Evolutionary conservation across 371 early-diverging fungal species (phyloP), one percentile per base, ranked within the genome.

Genomic region (Saksenaea vasiformis): DNA sequence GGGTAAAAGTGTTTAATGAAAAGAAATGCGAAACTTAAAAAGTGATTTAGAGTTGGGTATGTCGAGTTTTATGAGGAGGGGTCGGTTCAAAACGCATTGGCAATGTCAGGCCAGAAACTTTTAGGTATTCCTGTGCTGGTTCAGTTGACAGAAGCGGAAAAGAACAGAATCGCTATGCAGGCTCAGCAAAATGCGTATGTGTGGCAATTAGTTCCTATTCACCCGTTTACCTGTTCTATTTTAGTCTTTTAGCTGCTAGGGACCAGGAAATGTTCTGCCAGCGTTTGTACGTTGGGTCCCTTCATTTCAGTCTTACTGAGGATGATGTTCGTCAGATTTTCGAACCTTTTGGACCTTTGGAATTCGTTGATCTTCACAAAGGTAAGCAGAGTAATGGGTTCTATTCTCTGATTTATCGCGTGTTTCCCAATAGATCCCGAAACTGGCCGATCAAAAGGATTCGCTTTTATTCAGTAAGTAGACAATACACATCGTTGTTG

Each of bases 71-170:
- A 94, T 75, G 91, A 93, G 22, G 89, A 90, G 59, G 87, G 84
- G 15, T 87, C 95, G 41, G 96, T 95, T 22, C 78, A 79, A 64
- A 87, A 87, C 67, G 98, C 98, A 13, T 78, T 97, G 26, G 84
- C 78, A 43, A 82, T 96, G 86, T 87, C 93, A 55, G 96, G 95
- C 27, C 85, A 93, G 74, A 92, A 91, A 83, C 89, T 98, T 70
- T 80, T 97, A 79, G 97, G 95, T 64, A 92, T 96, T 68, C 98
- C 97, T 1, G 93, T 97, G 53, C 89, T 95, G 62, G 95, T 97
- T 36, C 93, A 94, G 74, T 82, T 84, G 57, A 91, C 96, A 4
- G 98, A 97, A 67, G 89, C 96, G 7, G 96, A 98, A 72, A 95
- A 96, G 82, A 96, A 98, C 76, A 79, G 93, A 54, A 66, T 89